Conservation (phyloP, 352 stramenopile species). For the Globisporangium polare region DNA sequence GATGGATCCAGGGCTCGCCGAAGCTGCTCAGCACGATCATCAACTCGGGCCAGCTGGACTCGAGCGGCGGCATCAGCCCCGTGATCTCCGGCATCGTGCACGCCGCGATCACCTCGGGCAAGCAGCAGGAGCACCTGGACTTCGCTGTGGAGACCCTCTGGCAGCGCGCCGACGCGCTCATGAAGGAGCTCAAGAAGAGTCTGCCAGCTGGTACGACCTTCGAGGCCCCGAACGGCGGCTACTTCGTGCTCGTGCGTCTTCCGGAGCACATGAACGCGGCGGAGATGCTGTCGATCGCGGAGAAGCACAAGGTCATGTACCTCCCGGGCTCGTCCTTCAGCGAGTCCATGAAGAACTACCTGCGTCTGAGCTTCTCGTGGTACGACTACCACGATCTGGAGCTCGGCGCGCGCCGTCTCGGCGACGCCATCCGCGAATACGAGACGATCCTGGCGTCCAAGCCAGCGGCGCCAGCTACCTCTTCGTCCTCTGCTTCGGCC, state of each 20-base stretch:
- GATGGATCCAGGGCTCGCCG: conserved; percentile 78
- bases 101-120: conserved; percentile 54
- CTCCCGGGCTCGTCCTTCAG: conserved; percentile 80
- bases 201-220: conserved; percentile 62
- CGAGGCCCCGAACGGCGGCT: conserved; percentile 78
- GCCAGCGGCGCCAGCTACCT: conserved; percentile 18
- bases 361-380: conserved; percentile 86
- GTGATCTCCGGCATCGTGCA: conserved; percentile 90
- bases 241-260: conserved; percentile 87
- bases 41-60: conserved; percentile 89
- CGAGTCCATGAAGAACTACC: conserved; percentile 85
- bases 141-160: conserved; percentile 71
- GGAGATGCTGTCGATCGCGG: conserved; percentile 67
- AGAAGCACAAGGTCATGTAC: conserved; percentile 88
- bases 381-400: conserved; percentile 81
- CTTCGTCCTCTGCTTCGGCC: conserved; percentile 3
- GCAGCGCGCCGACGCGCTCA: conserved; percentile 68
- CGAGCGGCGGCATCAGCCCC: conserved; percentile 89
- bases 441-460: conserved; percentile 33
- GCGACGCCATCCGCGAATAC: conserved; percentile 68
- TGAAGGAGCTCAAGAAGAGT: conserved; percentile 66
- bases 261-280: conserved; percentile 70
- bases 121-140: conserved; percentile 76
- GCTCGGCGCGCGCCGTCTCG: conserved; percentile 67
- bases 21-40: conserved; percentile 74